A percentile compares a stretch with the other conserved stretches of the same genome.
These are phyloP conservation scores for Talaromyces sp. DNA, from an alignment of 2,329 filamentous ascomycete species.

Conservation along the genomic window DNA sequence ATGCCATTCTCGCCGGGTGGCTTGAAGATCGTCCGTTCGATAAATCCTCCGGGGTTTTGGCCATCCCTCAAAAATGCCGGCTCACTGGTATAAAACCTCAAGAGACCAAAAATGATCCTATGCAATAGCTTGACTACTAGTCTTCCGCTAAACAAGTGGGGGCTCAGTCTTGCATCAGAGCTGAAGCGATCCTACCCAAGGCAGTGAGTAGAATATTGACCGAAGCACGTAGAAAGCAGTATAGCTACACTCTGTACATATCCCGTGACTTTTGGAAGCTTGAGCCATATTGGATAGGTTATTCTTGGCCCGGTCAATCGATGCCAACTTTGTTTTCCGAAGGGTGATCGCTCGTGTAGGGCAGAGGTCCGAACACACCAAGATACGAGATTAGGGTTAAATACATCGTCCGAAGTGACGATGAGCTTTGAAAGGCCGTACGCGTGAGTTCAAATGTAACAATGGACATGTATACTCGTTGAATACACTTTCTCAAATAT, in stretches of 20 bases:
- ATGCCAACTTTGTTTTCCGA: not conserved
- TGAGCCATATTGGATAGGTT: not conserved
- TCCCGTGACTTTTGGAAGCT: not conserved
- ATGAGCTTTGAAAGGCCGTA: not conserved
- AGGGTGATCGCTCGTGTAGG: not conserved
- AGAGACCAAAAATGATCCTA: not conserved
- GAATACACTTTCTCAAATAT: not conserved
- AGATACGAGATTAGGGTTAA: not conserved
- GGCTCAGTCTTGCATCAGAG: not conserved
- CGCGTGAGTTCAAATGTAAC: not conserved
- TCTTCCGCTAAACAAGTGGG: not conserved
- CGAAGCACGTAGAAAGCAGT: not conserved
- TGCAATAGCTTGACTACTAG: no score
- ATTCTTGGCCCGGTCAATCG: not conserved
- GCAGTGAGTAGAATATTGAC: not conserved
- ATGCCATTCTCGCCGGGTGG: not conserved
- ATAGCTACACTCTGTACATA: not conserved
- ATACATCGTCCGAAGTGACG: not conserved
- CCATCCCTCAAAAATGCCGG: not conserved
- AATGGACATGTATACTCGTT: not conserved
- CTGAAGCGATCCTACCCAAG: not conserved
- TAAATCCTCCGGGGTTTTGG: not conserved
- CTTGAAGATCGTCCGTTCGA: not conserved
- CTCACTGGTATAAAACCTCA: not conserved
- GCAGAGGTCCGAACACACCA: not conserved